A percentile compares a stretch with the other conserved stretches of the same genome.
phyloP scores from a whole-genome alignment of 139 green algal species.

The Chlamydomonas incerta region DNA sequence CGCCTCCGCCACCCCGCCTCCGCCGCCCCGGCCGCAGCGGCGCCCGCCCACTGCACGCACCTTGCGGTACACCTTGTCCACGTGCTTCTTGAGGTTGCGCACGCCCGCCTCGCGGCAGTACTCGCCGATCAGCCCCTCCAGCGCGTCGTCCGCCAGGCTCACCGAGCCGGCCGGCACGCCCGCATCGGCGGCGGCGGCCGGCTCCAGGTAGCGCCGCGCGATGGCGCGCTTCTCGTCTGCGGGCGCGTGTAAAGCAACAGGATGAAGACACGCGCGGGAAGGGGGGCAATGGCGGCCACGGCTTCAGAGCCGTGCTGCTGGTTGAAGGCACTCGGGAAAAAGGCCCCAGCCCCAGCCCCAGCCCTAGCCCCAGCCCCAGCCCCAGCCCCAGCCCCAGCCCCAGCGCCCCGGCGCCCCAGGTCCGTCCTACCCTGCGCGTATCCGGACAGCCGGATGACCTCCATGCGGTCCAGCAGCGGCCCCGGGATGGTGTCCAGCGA shows the following conservation, averaged over 20 bases:
- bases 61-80: conserved; percentile 97
- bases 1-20: too few relatives aligned
- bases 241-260: not conserved
- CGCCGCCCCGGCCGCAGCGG: too few relatives aligned
- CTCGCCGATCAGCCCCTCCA: conserved; percentile 88
- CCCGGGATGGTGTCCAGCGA: conserved; percentile 95
- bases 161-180: conserved; percentile 79
- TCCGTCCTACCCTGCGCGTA: conserved; percentile 51
- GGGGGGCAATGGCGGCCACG: too few relatives aligned
- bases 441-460: conserved; percentile 80
- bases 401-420: too few relatives aligned
- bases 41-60: too few relatives aligned
- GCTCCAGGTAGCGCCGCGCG: conserved; percentile 93
- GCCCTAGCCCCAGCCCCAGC: too few relatives aligned
- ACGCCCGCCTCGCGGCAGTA: conserved; percentile 97
- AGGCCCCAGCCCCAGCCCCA: too few relatives aligned
- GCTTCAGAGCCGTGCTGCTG: too few relatives aligned
- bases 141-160: conserved; percentile 80
- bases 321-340: too few relatives aligned
- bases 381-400: too few relatives aligned
- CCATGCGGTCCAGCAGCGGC: conserved; percentile 97
- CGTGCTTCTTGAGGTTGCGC: conserved; percentile 96
- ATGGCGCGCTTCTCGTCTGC: conserved; percentile 94
- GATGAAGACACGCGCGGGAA: not conserved
- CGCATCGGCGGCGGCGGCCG: conserved; percentile 62